Evolutionary conservation across 2,329 filamentous ascomycete genomes (phyloP), one percentile per base, ranked within the genome.

Genomic region (Fusarium globosum): DNA sequence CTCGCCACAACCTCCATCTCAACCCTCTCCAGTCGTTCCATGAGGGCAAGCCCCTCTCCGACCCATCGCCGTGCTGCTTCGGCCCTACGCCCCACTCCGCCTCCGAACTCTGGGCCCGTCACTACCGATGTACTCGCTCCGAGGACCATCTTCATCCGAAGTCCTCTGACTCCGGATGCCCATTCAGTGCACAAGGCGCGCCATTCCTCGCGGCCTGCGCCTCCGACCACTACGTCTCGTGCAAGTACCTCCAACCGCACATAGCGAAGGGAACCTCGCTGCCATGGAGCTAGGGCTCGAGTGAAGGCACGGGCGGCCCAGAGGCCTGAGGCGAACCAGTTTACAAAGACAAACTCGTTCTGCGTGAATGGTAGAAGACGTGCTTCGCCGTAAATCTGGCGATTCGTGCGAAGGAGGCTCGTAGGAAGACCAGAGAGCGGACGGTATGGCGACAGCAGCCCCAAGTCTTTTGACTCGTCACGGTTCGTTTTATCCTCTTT

Each of bases 271-370:
- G 73, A 69, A n/a, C 73, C 73, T 8, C 79, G 77, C 79, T 88
- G 86, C 86, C 86, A 88, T 6, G 78, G 71, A 39, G 63, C 60
- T 30, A 85, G 73, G 6, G 74, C 73, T 20, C 77, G 69, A 4
- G 81, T 78, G 61, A 86, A 84, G 1, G 78, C 78, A 14, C 80
- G 73, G 1, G 85, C 85, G 2, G 84, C 81, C 73, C 82, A 82
- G 7, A 86, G 73, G 1, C 85, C 86, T 20, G 83, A 85, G 18
- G 82, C 80, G 76, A 86, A 86, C 82, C 83, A 85, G 48, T 83
- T 84, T 42, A 83, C 79, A 67, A 86, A 88, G 30, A 82, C 81
- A 65, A 87, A 87, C 58, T 86, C 85, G 76, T 85, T 86, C 28
- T 76, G 65, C 13, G 76, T 71, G 70, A 86, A 86, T 6, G 86